Percentiles rank a stretch among this genome's conserved stretches.
These are phyloP conservation scores for Perkinsus chesapeaki DNA, from an alignment of 169 alveolate genomes.

Conservation along the genomic window DNA sequence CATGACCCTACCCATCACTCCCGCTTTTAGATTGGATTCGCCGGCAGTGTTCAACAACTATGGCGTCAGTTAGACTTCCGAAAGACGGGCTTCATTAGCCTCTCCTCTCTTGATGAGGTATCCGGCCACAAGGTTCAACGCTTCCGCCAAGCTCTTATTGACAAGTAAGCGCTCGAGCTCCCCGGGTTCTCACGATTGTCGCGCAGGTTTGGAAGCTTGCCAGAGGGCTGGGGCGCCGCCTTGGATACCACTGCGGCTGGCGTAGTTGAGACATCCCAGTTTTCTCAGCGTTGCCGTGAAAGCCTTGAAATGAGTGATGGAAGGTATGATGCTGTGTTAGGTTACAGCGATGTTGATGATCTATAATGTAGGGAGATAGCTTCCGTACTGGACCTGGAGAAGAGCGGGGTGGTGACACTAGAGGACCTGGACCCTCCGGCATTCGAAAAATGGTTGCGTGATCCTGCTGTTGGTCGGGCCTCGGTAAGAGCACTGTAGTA, in stretches of 20 bases:
- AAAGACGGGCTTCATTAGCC: not conserved
- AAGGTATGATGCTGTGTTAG: not conserved
- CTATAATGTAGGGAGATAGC: not conserved
- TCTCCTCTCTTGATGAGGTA: not conserved
- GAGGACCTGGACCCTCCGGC: not conserved
- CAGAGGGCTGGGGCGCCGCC: not conserved
- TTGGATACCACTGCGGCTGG: not conserved
- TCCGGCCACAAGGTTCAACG: not conserved
- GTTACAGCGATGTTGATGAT: not conserved
- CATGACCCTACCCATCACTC: too few relatives aligned
- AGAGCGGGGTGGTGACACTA: not conserved
- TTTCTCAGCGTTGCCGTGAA: not conserved
- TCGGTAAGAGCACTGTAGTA: not conserved
- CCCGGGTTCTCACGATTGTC: not conserved
- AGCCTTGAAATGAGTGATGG: not conserved
- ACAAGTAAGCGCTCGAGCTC: not conserved
- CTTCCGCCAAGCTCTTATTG: not conserved
- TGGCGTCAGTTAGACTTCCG: not conserved
- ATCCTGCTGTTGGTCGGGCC: not conserved
- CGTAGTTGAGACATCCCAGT: not conserved
- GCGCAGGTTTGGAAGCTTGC: not conserved
- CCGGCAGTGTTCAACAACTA: not conserved
- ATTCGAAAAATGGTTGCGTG: not conserved
- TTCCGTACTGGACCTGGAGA: not conserved
- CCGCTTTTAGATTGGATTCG: not conserved